Percentiles rank a stretch among this genome's conserved stretches.
phyloP scores from a whole-genome alignment of 192 early-diverging fungal species.

The Kappamyces sp. region DNA sequence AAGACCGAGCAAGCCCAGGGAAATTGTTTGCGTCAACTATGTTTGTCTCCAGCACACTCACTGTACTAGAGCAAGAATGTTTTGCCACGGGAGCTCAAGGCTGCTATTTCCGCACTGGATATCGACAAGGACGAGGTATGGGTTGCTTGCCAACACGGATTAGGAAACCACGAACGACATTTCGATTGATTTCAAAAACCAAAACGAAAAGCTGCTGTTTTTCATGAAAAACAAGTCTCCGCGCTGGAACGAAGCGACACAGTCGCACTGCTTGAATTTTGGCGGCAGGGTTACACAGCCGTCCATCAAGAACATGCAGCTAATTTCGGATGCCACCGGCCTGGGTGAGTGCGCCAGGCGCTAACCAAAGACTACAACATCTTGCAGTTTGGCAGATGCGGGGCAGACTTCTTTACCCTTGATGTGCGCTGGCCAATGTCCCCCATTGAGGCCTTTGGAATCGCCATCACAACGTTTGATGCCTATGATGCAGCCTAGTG shows the following conservation, averaged over 20 bases:
- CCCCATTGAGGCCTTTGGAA: conserved; percentile 51
- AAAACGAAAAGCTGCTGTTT: conserved; percentile 44
- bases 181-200: conserved; percentile 41
- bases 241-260: conserved; percentile 62
- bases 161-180: conserved; percentile 42
- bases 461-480: conserved; percentile 57
- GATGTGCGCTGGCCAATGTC: conserved; percentile 54
- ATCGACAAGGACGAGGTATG: conserved; percentile 38
- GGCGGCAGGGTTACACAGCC: conserved; percentile 58
- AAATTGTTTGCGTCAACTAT: conserved; percentile 46
- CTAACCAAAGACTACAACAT: conserved; percentile 35
- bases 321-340: conserved; percentile 43
- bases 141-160: background rate
- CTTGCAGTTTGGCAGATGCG: conserved; percentile 63
- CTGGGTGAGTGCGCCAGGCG: conserved; percentile 10
- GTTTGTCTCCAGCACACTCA: conserved; percentile 24
- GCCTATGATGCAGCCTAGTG: conserved; percentile 50
- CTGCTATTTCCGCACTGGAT: conserved; percentile 40
- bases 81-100: conserved; percentile 49
- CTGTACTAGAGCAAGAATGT: conserved; percentile 45
- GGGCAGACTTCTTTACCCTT: conserved; percentile 50
- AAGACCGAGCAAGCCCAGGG: conserved; percentile 38
- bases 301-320: conserved; percentile 59
- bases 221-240: conserved; percentile 57
- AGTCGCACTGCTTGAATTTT: conserved; percentile 58